These are phyloP conservation scores for Dendrothele bispora DNA, from an alignment of 768 basidiomycete species.

Conservation along the genomic window DNA sequence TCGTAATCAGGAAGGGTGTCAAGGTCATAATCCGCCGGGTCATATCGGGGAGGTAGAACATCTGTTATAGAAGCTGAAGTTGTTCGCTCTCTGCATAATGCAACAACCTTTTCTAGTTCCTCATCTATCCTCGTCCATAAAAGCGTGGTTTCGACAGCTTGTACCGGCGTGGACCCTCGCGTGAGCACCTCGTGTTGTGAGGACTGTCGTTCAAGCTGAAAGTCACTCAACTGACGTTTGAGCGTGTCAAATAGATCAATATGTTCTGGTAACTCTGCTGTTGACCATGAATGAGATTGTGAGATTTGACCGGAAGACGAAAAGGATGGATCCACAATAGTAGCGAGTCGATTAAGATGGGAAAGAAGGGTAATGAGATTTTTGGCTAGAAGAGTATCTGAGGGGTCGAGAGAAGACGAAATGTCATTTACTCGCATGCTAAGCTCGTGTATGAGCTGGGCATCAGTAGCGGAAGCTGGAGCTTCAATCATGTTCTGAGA, in stretches of 20 bases:
- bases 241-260: conserved; percentile 59
- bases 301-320: conserved; percentile 1
- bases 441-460: conserved; percentile 61
- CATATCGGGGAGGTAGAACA: conserved; percentile 49
- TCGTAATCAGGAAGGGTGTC: conserved; percentile 61
- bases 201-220: conserved; percentile 59
- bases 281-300: conserved; percentile 1
- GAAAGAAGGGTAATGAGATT: conserved; percentile 69
- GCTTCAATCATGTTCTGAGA: conserved; percentile 49
- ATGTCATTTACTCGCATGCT: conserved; percentile 50
- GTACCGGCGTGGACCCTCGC: conserved; percentile 42
- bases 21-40: conserved; percentile 31
- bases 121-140: conserved; percentile 77
- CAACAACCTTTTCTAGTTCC: conserved; percentile 67
- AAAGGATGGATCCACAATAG: conserved; percentile 24
- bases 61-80: conserved; percentile 31
- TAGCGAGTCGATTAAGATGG: conserved; percentile 65
- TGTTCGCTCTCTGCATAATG: conserved; percentile 64
- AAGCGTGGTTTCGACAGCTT: conserved; percentile 58
- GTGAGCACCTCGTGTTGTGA: conserved; percentile 36
- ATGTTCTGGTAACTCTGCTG: conserved; percentile 22
- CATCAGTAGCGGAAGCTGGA: conserved; percentile 37
- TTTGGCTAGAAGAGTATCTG: conserved; percentile 63
- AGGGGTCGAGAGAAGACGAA: conserved; percentile 39
- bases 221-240: conserved; percentile 64